Evolutionary conservation across 495 filamentous ascomycete species (phyloP), one percentile per base, ranked within the genome.

Genomic region (Neurospora sp.): DNA sequence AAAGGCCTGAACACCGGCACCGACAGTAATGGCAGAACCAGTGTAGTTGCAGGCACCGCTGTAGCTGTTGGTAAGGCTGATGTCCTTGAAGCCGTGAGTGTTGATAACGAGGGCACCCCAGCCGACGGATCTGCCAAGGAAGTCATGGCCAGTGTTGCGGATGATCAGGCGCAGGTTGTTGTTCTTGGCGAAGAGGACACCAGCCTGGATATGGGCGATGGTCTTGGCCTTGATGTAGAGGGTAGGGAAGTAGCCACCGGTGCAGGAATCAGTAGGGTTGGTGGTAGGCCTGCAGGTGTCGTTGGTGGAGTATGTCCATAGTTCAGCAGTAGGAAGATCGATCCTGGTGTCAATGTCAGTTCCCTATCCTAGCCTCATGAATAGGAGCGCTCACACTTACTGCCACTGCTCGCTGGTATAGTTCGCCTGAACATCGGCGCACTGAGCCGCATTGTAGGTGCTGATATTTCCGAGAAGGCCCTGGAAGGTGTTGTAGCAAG

Each of bases 141-240:
- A 83, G 71, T 87, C 87, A 70, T 90, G 88, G 10, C 90, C 90
- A 0, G 89, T 91, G 76, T 91, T 91, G n/a, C 88, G 84, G 44
- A 92, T 82, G 35, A 91, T 81, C 12, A 92, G 75, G 31, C 89
- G 86, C 61, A 92, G 83, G 73, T 88, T 89, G 71, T 88, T 82
- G 41, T 84, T 69, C 0, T 81, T 79, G 10, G 87, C 87, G 69
- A 90, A 90, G 27, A 81, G 79, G n/a, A 91, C 75, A 5, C 83
- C 86, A 3, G 79, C 79, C 48, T 82, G 81, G 69, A 87, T 80
- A 69, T 91, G 84, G 4, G 61, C 77, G 22, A 77, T 73, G 0
- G 74, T 75, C 48, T 81, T 79, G 40, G 85, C 86, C 75, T 84
- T 82, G 74, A 90, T 83, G 38, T 84, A 81, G 70, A 91, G 90